Evolutionary conservation across 495 filamentous ascomycete species (phyloP), one percentile per base, ranked within the genome.

Genomic region (Astrocystis sublimbata): DNA sequence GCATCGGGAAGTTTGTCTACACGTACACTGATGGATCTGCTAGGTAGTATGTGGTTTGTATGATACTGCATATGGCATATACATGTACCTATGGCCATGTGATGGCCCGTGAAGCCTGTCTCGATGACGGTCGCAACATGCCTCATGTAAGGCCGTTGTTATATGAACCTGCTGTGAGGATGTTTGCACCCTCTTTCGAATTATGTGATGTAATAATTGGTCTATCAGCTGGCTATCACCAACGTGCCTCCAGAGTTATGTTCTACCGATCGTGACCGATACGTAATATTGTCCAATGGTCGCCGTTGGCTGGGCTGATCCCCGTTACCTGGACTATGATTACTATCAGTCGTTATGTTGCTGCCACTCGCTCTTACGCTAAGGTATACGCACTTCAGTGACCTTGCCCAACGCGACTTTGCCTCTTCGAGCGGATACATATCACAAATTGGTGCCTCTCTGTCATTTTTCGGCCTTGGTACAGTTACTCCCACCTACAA

Each of bases 51-150:
- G 26, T 12, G 31, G 19, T 28, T 19, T 38, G 36, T 61, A 61
- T 46, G 58, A 46, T 62, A 56, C 51, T 62, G 60, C 60, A 62
- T 62, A 61, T 62, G 60, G 35, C 51, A 62, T 62, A 41, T 56
- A 62, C 60, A 62, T 62, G 35, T 31, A 26, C 31, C 9, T 35
- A 15, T 26, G 19, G 51, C 50, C 60, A 62, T 62, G 60, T 62
- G 51, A 62, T 62, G 41, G 47, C 36, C 13, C 31, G 31, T 24
- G 36, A 30, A 31, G n/a, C 38, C 40, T 21, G 40, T 45, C 28
- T 36, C 31, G 40, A 30, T 28, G 40, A 41, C 36, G 5, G 6
- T 30, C 0, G 15, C 41, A 40, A 54, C 40, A 12, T 26, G 19
- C 41, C 45, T 52, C 17, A 21, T 24, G 31, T 12, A 28, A 33